phyloP scores from a whole-genome alignment of 352 stramenopile species.

The Pythium periplocum region DNA sequence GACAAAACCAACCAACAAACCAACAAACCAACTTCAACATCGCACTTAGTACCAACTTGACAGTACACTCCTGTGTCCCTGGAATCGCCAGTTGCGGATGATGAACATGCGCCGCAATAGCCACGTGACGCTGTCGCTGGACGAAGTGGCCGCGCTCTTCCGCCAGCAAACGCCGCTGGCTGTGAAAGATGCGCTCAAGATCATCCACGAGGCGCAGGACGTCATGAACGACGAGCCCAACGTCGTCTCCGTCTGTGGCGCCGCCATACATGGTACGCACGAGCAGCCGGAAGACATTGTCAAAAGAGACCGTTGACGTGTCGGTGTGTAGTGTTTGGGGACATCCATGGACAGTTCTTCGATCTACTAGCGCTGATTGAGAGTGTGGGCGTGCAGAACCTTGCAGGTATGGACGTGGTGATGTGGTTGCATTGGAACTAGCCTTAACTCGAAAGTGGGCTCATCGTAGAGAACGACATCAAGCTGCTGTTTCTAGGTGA shows the following conservation, averaged over 20 bases:
- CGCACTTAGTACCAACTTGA: constrained; percentile 12
- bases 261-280: constrained; percentile 25
- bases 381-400: constrained; percentile 24
- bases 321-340: constrained; percentile 53
- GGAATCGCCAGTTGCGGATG: not conserved
- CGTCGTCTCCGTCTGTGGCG: constrained; percentile 36
- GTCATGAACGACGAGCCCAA: constrained; percentile 57
- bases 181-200: constrained; percentile 42
- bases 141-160: constrained; percentile 41
- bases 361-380: constrained; percentile 67
- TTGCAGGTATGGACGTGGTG: constrained; percentile 25
- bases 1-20: too few species aligned
- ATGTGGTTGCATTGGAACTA: constrained; percentile 1
- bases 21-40: constrained; percentile 18
- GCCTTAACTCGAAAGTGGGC: not conserved
- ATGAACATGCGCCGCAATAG: constrained; percentile 31
- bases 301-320: not conserved
- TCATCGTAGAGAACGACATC: constrained; percentile 28
- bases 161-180: constrained; percentile 50
- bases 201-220: constrained; percentile 70
- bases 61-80: constrained; percentile 10
- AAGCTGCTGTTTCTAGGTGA: constrained; percentile 73
- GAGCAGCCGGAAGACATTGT: not conserved
- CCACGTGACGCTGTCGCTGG: constrained; percentile 33
- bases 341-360: constrained; percentile 82